Evolutionary conservation across 106 monocot genomes (phyloP).

Genomic region (Chionographis japonica): DNA sequence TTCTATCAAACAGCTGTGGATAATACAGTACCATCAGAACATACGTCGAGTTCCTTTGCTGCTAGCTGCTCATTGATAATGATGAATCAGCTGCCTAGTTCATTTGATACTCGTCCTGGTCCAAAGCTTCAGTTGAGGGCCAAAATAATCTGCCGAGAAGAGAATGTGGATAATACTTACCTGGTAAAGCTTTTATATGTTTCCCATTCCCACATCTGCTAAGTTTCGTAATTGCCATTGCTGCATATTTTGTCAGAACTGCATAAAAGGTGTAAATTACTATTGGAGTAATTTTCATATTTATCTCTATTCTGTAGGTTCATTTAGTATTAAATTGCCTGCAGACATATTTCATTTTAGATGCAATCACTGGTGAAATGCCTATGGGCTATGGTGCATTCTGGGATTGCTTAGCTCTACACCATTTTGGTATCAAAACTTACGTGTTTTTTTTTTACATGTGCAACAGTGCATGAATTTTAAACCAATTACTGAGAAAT

Average conservation of each 20-base stretch:
- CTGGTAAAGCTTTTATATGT: conserved; percentile 15
- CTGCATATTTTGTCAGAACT: background rate
- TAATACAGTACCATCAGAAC: background rate
- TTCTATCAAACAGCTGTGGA: background rate
- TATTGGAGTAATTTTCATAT: too few relatives aligned
- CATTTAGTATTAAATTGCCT: too few relatives aligned
- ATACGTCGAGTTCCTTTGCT: conserved; percentile 4
- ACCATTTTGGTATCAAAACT: too few relatives aligned
- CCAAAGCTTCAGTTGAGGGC: conserved; percentile 3
- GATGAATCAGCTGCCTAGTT: background rate
- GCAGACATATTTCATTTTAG: too few relatives aligned
- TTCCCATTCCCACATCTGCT: background rate
- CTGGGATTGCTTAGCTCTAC: too few relatives aligned
- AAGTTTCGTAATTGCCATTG: background rate
- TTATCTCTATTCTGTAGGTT: too few relatives aligned
- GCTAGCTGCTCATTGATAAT: background rate
- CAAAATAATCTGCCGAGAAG: background rate
- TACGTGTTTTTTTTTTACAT: too few relatives aligned
- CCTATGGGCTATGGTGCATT: too few relatives aligned
- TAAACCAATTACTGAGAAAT: too few relatives aligned
- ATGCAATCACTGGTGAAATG: too few relatives aligned
- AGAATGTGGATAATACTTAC: background rate
- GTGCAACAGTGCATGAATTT: too few relatives aligned
- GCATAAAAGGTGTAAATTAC: too few relatives aligned
- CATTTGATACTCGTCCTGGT: background rate